phyloP scores from a whole-genome alignment of 768 basidiomycete genomes.

The Russula compacta region DNA sequence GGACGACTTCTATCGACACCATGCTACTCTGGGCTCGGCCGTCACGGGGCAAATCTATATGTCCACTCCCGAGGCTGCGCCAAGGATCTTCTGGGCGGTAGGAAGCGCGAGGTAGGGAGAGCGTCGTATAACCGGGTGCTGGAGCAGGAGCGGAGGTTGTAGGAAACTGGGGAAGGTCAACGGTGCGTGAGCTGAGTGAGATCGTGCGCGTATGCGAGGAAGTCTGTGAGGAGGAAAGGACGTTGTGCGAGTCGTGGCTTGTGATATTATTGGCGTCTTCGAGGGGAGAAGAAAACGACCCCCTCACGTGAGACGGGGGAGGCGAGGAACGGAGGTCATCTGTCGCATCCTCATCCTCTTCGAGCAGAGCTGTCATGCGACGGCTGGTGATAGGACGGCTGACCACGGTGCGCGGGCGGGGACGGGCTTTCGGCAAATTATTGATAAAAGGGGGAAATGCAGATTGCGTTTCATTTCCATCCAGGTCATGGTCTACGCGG shows the following conservation, averaged over 20 bases:
- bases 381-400: conserved; percentile 20
- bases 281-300: conserved; percentile 21
- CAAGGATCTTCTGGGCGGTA: conserved; percentile 32
- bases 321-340: conserved; percentile 13
- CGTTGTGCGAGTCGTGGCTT: conserved; percentile 2
- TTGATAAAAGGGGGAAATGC: not conserved
- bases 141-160: conserved; percentile 15
- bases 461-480: not conserved
- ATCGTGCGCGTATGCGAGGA: conserved; percentile 10
- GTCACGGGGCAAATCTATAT: conserved; percentile 62
- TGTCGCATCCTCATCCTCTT: conserved; percentile 32
- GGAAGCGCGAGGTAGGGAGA: conserved; percentile 38
- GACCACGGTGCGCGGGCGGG: conserved; percentile 18
- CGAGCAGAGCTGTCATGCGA: conserved; percentile 32
- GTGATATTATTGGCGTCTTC: not conserved
- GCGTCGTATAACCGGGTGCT: conserved; percentile 31
- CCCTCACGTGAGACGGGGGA: not conserved
- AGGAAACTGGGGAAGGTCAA: conserved; percentile 29
- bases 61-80: conserved; percentile 34
- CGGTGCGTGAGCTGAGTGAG: conserved; percentile 18
- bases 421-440: conserved; percentile 9
- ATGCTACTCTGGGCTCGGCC: conserved; percentile 83
- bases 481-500: not conserved
- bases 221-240: not conserved
- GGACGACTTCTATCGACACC: conserved; percentile 75